Evolutionary conservation across 2,329 filamentous ascomycete genomes (phyloP).

Genomic region (Verticillium dahliae): DNA sequence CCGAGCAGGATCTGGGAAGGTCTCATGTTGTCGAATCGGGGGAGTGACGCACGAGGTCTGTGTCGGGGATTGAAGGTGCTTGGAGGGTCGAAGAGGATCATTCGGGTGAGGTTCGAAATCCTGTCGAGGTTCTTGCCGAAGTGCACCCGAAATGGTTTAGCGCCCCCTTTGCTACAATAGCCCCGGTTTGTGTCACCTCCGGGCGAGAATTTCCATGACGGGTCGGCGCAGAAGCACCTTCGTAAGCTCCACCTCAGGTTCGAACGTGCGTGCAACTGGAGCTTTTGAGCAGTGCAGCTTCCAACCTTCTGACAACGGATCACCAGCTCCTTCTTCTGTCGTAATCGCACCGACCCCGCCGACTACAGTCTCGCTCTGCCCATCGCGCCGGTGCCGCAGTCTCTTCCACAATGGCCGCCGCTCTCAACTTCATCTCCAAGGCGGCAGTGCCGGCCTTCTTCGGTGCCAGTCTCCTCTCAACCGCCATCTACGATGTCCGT

Average conservation of each 20-base stretch:
- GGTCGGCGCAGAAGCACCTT: neutral
- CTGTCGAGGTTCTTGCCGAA: conserved; percentile 23
- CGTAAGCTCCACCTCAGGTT: neutral
- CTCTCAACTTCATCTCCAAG: conserved; percentile 56
- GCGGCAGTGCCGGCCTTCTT: conserved; percentile 68
- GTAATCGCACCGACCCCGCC: neutral
- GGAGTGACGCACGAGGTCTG: conserved; percentile 6
- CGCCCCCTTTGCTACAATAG: neutral
- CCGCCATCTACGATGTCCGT: conserved; percentile 93
- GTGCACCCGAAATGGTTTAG: neutral
- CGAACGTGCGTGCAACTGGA: neutral
- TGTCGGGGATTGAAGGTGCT: neutral
- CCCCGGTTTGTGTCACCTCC: neutral
- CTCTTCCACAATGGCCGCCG: conserved; percentile 41
- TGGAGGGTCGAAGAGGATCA: conserved; percentile 5
- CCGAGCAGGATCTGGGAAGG: conserved; percentile 30
- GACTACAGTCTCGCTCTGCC: neutral
- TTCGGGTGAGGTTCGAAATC: conserved; percentile 16
- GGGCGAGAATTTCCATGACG: neutral
- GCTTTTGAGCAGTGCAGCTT: neutral
- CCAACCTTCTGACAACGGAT: neutral
- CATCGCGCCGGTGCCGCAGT: conserved; percentile 28
- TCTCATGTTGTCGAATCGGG: conserved; percentile 26
- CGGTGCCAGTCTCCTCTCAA: conserved; percentile 61
- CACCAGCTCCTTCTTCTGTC: neutral